These are phyloP conservation scores for Agrocybe chaxingu DNA, from an alignment of 768 basidiomycete genomes.

Conservation along the genomic window DNA sequence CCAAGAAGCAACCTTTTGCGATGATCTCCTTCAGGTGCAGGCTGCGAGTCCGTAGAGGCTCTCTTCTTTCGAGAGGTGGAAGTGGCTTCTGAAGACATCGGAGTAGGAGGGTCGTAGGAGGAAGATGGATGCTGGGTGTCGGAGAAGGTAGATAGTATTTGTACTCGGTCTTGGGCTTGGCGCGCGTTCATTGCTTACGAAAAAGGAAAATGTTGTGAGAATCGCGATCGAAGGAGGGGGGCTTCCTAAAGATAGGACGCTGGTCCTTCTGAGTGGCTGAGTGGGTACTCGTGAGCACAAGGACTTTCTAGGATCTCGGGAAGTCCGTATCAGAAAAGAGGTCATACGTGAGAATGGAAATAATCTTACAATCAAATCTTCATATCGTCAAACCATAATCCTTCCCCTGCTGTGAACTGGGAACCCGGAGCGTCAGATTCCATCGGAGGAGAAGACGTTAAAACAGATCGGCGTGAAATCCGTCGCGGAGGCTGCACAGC, in stretches of 20 bases:
- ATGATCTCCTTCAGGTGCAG: slow-evolving; percentile 24
- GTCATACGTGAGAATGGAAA: too few relatives aligned
- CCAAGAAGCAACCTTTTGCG: slow-evolving; percentile 17
- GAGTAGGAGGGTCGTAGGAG: slow-evolving; percentile 3
- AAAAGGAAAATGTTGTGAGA: slow-evolving; percentile 1
- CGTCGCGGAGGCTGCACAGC: too few relatives aligned
- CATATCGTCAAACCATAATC: too few relatives aligned
- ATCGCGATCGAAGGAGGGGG: not conserved
- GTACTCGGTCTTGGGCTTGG: not conserved
- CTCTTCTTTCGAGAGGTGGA: slow-evolving; percentile 21
- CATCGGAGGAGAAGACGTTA: slow-evolving; percentile 2
- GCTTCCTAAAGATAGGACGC: too few relatives aligned
- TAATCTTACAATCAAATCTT: too few relatives aligned
- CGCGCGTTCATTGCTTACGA: not conserved
- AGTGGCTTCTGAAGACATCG: slow-evolving; percentile 26
- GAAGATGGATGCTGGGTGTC: slow-evolving; percentile 5
- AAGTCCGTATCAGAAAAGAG: too few relatives aligned
- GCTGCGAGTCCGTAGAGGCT: slow-evolving; percentile 17
- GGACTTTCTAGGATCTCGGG: too few relatives aligned
- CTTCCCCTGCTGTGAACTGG: not conserved
- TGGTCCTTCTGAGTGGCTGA: too few relatives aligned
- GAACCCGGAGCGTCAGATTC: slow-evolving; percentile 9
- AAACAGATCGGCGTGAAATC: not conserved
- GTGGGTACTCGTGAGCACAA: too few relatives aligned
- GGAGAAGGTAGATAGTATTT: slow-evolving; percentile 7